These are phyloP conservation scores for Penicillium paneum DNA, from an alignment of 2,329 filamentous ascomycete species.

Conservation along the genomic window DNA sequence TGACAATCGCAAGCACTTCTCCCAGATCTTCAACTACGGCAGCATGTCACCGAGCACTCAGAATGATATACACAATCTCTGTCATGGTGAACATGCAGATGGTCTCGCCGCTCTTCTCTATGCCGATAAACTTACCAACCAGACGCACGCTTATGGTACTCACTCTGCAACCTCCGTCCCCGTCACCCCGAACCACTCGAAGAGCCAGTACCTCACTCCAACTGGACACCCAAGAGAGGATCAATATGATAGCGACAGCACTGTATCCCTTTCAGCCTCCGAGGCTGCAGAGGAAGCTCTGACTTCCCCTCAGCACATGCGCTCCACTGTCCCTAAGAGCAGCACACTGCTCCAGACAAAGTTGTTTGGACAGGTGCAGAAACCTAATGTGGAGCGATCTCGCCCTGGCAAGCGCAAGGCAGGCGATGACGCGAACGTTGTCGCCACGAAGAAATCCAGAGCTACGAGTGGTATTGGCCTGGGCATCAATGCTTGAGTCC, in stretches of 20 bases:
- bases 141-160: slow-evolving; percentile 23
- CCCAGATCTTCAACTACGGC: slow-evolving; percentile 71
- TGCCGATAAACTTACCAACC: slow-evolving; percentile 39
- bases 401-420: slow-evolving; percentile 39
- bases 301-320: slow-evolving; percentile 11
- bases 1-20: slow-evolving; percentile 85
- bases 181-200: slow-evolving; percentile 64
- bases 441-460: slow-evolving; percentile 50
- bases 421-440: slow-evolving; percentile 35
- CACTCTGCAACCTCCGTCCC: slow-evolving; percentile 65
- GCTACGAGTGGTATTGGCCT: slow-evolving; percentile 52
- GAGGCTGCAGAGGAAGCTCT: slow-evolving; percentile 55
- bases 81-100: slow-evolving; percentile 36
- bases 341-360: slow-evolving; percentile 58
- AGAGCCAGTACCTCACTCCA: slow-evolving; percentile 59
- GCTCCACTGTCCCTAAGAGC: slow-evolving; percentile 39
- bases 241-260: slow-evolving; percentile 72
- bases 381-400: slow-evolving; percentile 46
- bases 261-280: slow-evolving; percentile 66
- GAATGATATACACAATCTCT: slow-evolving; percentile 45
- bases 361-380: slow-evolving; percentile 61
- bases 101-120: slow-evolving; percentile 39
- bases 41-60: slow-evolving; percentile 62
- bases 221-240: slow-evolving; percentile 52
- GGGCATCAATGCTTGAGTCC: slow-evolving; percentile 49